Evolutionary conservation across 2,329 filamentous ascomycete genomes (phyloP).

Genomic region (Metarhizium humberi): DNA sequence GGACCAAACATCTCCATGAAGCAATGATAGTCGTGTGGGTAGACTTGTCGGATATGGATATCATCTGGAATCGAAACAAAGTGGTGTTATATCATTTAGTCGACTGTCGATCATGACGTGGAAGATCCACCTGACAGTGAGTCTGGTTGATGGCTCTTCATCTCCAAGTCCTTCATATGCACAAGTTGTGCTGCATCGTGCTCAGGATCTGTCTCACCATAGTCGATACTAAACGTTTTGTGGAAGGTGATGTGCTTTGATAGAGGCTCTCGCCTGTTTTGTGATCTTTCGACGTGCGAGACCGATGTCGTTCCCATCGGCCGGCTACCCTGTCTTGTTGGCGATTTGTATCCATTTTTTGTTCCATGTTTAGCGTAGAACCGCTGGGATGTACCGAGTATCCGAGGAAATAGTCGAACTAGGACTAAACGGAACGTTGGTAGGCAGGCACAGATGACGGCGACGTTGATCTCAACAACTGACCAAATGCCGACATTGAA

Average conservation of each 20-base stretch:
- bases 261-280: constrained; percentile 10
- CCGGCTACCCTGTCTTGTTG: constrained; percentile 7
- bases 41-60: background rate
- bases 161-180: constrained; percentile 4
- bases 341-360: constrained; percentile 7
- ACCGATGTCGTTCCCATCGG: constrained; percentile 13
- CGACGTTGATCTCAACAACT: constrained; percentile 28
- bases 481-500: constrained; percentile 25
- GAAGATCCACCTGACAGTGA: background rate
- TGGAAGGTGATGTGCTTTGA: constrained; percentile 22
- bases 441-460: constrained; percentile 30
- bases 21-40: background rate
- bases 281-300: constrained; percentile 15
- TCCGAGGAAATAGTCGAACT: constrained; percentile 27
- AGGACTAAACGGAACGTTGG: constrained; percentile 26
- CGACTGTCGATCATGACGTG: background rate
- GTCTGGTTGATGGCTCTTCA: background rate
- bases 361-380: constrained; percentile 17
- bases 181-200: constrained; percentile 7
- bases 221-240: constrained; percentile 26
- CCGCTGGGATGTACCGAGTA: constrained; percentile 19
- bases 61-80: no score
- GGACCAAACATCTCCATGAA: background rate
- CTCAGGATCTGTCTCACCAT: constrained; percentile 2
- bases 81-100: background rate